Conservation (phyloP, 345 rosid species). For the Rhodamnia argentea region DNA sequence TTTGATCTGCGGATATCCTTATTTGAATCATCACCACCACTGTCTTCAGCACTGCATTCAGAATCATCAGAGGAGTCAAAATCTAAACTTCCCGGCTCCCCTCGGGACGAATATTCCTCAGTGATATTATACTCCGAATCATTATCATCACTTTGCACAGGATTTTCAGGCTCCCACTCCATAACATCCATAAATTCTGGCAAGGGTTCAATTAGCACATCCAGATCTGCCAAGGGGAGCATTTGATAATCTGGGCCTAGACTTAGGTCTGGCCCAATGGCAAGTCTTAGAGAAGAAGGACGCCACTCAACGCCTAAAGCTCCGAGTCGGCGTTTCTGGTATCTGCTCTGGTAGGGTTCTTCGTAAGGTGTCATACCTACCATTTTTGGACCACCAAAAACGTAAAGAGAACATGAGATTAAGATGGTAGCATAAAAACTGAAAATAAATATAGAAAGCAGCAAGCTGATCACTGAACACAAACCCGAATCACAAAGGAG, state of each 20-base stretch:
- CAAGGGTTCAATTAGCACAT: constrained; percentile 54
- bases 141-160: constrained; percentile 67
- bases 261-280: constrained; percentile 86
- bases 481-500: constrained; percentile 96
- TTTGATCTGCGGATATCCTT: constrained; percentile 66
- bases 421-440: not conserved
- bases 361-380: constrained; percentile 88
- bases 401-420: not conserved
- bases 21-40: constrained; percentile 44
- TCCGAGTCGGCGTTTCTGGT: constrained; percentile 86
- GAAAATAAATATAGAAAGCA: not conserved
- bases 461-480: not conserved
- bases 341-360: constrained; percentile 95
- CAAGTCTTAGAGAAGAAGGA: constrained; percentile 62
- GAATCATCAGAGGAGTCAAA: constrained; percentile 51
- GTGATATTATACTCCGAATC: constrained; percentile 94
- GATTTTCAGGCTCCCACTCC: constrained; percentile 94
- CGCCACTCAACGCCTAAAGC: constrained; percentile 91
- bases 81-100: constrained; percentile 57
- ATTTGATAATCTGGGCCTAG: constrained; percentile 75
- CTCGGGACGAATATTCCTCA: constrained; percentile 67
- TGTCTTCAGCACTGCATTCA: constrained; percentile 50
- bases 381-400: constrained; percentile 9
- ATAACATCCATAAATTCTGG: constrained; percentile 77
- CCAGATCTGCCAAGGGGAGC: constrained; percentile 85